These are phyloP conservation scores for Heteromeles arbutifolia DNA, from an alignment of 306 rosid species.

Conservation along the genomic window DNA sequence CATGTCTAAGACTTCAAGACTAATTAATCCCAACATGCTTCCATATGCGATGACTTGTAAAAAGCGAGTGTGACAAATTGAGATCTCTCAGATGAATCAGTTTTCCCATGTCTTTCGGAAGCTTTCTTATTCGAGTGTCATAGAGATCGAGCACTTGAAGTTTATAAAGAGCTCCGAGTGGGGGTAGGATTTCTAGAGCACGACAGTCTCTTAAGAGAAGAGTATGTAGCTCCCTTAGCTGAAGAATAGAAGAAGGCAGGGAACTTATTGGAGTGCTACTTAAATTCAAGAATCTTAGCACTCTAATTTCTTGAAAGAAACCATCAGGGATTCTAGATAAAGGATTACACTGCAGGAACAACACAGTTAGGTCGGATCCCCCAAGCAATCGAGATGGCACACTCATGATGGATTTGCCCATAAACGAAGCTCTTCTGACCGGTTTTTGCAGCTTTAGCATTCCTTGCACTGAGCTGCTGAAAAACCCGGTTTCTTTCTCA, in stretches of 20 bases:
- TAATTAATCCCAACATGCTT: slow-evolving; percentile 1
- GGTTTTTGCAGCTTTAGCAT: not conserved
- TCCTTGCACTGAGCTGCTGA: not conserved
- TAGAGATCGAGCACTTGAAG: slow-evolving; percentile 10
- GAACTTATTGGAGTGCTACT: not conserved
- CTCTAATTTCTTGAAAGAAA: slow-evolving; percentile 1
- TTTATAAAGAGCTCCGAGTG: slow-evolving; percentile 3
- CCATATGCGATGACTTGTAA: slow-evolving; percentile 2
- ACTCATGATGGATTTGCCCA: not conserved
- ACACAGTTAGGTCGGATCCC: not conserved
- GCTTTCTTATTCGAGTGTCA: not conserved
- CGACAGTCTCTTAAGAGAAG: slow-evolving; percentile 12
- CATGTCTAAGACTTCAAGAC: slow-evolving; percentile 12
- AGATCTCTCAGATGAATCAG: slow-evolving; percentile 1
- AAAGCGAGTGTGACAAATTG: not conserved
- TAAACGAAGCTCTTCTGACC: slow-evolving; percentile 7
- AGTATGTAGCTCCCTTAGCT: slow-evolving; percentile 14
- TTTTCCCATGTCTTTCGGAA: slow-evolving; percentile 4
- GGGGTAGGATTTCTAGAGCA: slow-evolving; percentile 1
- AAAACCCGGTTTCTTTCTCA: slow-evolving; percentile 2
- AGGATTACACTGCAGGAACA: slow-evolving; percentile 13
- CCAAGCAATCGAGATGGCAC: not conserved
- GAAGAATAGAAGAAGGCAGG: slow-evolving; percentile 18
- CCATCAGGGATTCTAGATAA: not conserved
- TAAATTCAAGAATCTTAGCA: slow-evolving; percentile 8